A percentile compares a stretch with the other conserved stretches of the same genome.
Conservation (phyloP, 306 rosid genomes). For the Sicyos edulis region DNA sequence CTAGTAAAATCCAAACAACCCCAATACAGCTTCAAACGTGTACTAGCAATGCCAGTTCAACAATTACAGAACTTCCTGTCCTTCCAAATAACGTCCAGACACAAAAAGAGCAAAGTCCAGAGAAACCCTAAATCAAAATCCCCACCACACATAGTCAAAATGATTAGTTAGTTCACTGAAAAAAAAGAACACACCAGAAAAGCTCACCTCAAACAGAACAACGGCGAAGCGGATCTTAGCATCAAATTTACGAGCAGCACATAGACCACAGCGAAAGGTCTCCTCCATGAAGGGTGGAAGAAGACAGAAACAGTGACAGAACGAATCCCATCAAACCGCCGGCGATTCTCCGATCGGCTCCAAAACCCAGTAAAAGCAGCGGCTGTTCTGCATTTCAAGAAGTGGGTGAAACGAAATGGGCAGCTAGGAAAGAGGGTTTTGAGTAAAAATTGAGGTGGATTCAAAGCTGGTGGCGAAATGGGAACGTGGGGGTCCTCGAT, state of each 20-base stretch:
- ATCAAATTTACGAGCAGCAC: constrained; percentile 41
- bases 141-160: constrained; percentile 12
- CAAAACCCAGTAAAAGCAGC: constrained; percentile 33
- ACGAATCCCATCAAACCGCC: constrained; percentile 74
- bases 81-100: constrained; percentile 23
- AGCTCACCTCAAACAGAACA: constrained; percentile 56
- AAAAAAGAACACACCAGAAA: not conserved
- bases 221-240: constrained; percentile 40
- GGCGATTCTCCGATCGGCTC: constrained; percentile 48
- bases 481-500: constrained; percentile 19
- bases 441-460: constrained; percentile 19
- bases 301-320: constrained; percentile 27
- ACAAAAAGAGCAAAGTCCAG: constrained; percentile 2
- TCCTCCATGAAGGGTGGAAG: constrained; percentile 52
- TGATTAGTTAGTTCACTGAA: not conserved
- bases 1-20: not conserved
- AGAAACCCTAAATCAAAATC: constrained; percentile 31
- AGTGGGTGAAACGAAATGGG: not conserved
- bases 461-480: constrained; percentile 26
- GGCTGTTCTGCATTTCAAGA: constrained; percentile 42
- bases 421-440: not conserved
- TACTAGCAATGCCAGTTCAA: not conserved
- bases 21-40: constrained; percentile 14
- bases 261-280: constrained; percentile 44
- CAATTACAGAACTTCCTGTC: not conserved